Evolutionary conservation across 2,329 filamentous ascomycete genomes (phyloP), one percentile per base, ranked within the genome.

Genomic region (Colletotrichum coccodes): DNA sequence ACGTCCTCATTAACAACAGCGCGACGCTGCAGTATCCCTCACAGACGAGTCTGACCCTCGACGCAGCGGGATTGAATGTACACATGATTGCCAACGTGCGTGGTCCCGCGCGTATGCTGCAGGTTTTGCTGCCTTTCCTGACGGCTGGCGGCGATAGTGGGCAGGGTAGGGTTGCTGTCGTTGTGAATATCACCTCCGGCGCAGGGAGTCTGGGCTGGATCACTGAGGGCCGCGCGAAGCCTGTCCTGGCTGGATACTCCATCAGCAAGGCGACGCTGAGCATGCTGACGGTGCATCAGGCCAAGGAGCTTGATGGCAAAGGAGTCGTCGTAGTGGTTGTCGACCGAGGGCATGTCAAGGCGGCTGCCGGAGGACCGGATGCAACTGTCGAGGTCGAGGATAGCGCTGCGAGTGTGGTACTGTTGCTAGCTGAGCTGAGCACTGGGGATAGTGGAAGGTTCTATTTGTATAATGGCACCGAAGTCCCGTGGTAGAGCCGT

Each of bases 41-140:
- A 9, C 78, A 84, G 58, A 82, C 75, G 18, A 79, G 77, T 26
- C 72, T 85, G 21, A 78, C 75, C 0, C 77, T 86, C 1, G 78
- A 78, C 11, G 71, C 79, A 0, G 74, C 76, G 1, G 78, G 76
- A 2, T 71, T 86, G 32, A 46, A 76, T 2, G 72, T 78, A n/a
- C 80, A 84, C 56, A 80, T 86, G 57, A 74, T 77, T 30, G 74
- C 80, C 70, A 86, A 86, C 62, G 83, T 86, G 4, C 62, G 85
- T 21, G 84, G 84, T 0, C 84, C 84, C 0, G 83, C 83, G 1
- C 83, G 83, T 64, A 77, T 80, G 7, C 78, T 84, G 0, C 77
- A 84, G 72, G 76, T 77, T 1, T 70, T 86, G 57, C 70, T 76
- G 1, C 73, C 73, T 36, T 76, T 44, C 73, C 80, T 46, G 60